Evolutionary conservation across 1,139 yeast species (phyloP), one percentile per base, ranked within the genome.

Genomic region (Suhomyces wounanorum): DNA sequence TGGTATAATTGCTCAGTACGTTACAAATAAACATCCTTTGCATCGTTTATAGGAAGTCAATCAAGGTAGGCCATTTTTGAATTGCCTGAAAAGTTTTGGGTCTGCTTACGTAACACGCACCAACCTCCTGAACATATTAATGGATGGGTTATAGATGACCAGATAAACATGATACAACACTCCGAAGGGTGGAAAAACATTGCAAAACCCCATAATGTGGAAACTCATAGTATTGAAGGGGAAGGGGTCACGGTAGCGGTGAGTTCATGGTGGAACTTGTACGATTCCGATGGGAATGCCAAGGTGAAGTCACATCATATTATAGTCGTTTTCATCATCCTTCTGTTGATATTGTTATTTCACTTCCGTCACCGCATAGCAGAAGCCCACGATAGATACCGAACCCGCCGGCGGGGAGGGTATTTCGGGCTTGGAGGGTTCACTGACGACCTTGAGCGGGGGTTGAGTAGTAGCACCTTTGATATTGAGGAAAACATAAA

Each of bases 401-500:
- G 61, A 9, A 56, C 58, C 16, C 47, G 59, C 7, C 37, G 53
- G 36, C 47, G 61, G 26, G 51, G 54, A 2, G 51, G 53, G 23
- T 48, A 51, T 47, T 13, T 47, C 14, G 50, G 50, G n/a, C 23
- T 52, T 10, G 61, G 55, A 33, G 72, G 84, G 1, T 87, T 87
- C 62, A 69, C 71, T 41, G 74, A 74, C 13, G 96, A 89, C 63
- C 61, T 83, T 23, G 89, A 83, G 47, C 71, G 73, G n/a, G 96
- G 96, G 0, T 68, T 89, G 37, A 71, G 76, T 38, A 87, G 95
- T 16, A 71, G 68, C 40, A 79, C 71, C 37, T 89, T 89, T 61
- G 82, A 85, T 62, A 64, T 88, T 30, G 61, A 62, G 6, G 58
- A 70, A 13, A 74, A 77, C 44, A 84, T 86, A 52, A 58, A 72